Base-by-base conservation (phyloP, 179 eudicot genomes). In the Beta corolliflora region DNA sequence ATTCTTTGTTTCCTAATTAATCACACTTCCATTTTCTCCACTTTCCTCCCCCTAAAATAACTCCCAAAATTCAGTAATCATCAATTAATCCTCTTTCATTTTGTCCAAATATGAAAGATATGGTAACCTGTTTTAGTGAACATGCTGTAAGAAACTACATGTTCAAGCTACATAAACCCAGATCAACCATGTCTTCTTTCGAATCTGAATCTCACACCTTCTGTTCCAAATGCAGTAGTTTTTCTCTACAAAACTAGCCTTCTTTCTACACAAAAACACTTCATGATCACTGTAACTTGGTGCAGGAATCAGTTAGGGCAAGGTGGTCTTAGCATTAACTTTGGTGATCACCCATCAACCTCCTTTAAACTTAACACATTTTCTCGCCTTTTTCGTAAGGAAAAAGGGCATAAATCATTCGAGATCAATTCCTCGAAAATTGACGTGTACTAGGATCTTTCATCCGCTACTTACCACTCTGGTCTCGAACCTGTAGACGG, bases 401-500 rank as follows among this genome's bases (percentile, higher is more conserved):
- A 88, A 45, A 94, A 90, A 21, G 98, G 98, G 12, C 72, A 54
- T 68, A 93, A 87, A 81, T 76, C 84, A 0, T 29, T 91, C 19
- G 89, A 89, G 3, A 18, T 71, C 31, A 83, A 85, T 2, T 67
- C 71, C 16, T 81, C 83, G 16, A 88, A 83, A 82, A 48, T 91
- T 16, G 92, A 92, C 9, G 46, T 93, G n/a, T 69, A 82, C 61
- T 94, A 94, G 94, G 98, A 94, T 77, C 86, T 94, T 18, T 90
- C 93, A 0, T 76, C 81, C 0, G 94, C 94, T 46, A 88, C 76
- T 18, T 93, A 90, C 79, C 75, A 83, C 0, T 46, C 90, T 0
- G 88, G 95, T 0, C 94, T 94, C 0, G 98, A 93, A 48, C 98
- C 98, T 5, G 64, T 86, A 6, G 89, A 88, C 46, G 92, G 97